phyloP scores from a whole-genome alignment of 805 yeast species.

The Zygotorulaspora sp. region DNA sequence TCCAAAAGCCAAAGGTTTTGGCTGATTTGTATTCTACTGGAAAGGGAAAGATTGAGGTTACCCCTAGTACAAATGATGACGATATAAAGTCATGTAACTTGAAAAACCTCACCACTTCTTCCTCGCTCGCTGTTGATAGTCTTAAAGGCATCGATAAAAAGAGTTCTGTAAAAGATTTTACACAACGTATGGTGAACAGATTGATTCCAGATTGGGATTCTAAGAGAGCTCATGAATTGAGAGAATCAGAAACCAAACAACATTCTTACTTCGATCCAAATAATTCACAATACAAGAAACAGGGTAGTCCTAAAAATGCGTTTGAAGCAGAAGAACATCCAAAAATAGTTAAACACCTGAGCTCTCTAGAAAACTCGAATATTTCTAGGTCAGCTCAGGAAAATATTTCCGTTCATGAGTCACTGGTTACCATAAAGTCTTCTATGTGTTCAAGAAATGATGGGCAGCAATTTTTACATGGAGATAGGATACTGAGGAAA shows the following conservation, averaged over 20 bases:
- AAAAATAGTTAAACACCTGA: slow-evolving; percentile 14
- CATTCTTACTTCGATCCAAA: no score
- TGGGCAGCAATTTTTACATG: slow-evolving; percentile 4
- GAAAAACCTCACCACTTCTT: slow-evolving; percentile 6
- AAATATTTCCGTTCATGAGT: slow-evolving; percentile 9
- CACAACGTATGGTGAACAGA: slow-evolving; percentile 23
- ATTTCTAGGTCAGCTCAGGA: slow-evolving; percentile 5
- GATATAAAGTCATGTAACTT: no score
- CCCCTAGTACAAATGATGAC: slow-evolving; percentile 4
- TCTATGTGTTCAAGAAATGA: slow-evolving; percentile 9
- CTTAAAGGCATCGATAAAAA: slow-evolving; percentile 26
- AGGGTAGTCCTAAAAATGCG: background rate
- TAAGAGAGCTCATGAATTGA: background rate
- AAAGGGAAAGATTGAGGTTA: slow-evolving; percentile 1
- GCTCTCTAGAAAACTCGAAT: slow-evolving; percentile 1
- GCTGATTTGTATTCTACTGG: slow-evolving; percentile 20
- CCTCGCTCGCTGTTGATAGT: slow-evolving; percentile 27
- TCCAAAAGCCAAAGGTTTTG: slow-evolving; percentile 24
- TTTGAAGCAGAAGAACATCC: slow-evolving; percentile 7
- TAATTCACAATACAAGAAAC: background rate
- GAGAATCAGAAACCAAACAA: no score
- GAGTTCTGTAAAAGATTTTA: slow-evolving; percentile 22
- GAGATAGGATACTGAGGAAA: slow-evolving; percentile 4
- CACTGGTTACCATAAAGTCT: slow-evolving; percentile 13
- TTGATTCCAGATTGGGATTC: slow-evolving; percentile 19